Base-by-base conservation (phyloP, 306 rosid species). In the Cyamopsis tetragonoloba region DNA sequence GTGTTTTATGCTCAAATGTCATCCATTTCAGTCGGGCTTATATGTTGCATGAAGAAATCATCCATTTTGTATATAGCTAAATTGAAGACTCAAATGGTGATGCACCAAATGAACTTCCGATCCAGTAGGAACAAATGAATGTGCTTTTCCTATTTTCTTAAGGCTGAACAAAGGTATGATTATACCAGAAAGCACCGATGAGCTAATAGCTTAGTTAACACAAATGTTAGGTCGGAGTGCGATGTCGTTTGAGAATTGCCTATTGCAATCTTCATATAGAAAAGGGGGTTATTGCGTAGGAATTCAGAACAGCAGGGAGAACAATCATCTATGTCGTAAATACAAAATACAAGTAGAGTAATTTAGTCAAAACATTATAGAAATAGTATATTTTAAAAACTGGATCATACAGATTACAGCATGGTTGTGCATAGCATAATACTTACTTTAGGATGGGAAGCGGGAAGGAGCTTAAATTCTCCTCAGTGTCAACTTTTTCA, bases 171-270 rank as follows among this genome's bases (percentile, higher is more conserved):
- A 47, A 35, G 31, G 47, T 23, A 5, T 35, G 69, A 47, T 32
- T 34, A 32, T 3, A 48, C 54, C 66, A 53, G 62, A 57, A 32
- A 65, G 44, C 34, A 55, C 24, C 15, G 68, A 32, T 74, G 61
- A 32, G 42, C 24, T 43, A 24, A 74, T 10, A 43, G 60, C 79
- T 65, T 23, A 11, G 68, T 44, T 34, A 34, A 24, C 46, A 56
- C 34, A 57, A 11, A 34, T 56, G 54, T 58, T 47, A 4, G 27
- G 61, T n/a, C n/a, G n/a, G n/a, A n/a, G n/a, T 43, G 60, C 44
- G 79, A 23, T 60, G 31, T 8, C 66, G 64, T 60, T 22, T 51
- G 20, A 19, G 38, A 8, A 38, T 35, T 47, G 14, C 22, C 39
- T 3, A 0, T 3, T 7, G 10, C 53, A 19, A 4, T 4, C 34